Evolutionary conservation across 2,329 filamentous ascomycete species (phyloP), one percentile per base, ranked within the genome.

Genomic region (Alternaria sp.): DNA sequence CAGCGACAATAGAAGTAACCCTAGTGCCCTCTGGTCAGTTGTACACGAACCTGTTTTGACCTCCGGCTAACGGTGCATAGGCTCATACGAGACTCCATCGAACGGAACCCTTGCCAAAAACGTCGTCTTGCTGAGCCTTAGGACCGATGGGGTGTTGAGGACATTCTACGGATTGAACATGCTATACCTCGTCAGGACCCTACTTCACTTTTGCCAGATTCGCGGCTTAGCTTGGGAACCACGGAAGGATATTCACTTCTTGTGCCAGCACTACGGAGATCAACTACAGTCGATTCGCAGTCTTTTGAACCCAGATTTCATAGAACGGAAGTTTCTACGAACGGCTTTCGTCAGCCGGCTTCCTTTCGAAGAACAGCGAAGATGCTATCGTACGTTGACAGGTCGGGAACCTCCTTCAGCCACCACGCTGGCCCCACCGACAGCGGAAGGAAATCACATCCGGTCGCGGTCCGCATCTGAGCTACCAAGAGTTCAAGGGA

Each of bases 91-190:
- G n/a, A 69, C 74, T 22, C 75, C 74, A n/a, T 43, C 54, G 14
- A 71, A 57, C 30, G 73, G 74, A 43, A 51, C 59, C 14, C 57
- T 78, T 11, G 52, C 54, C 6, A 66, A 62, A n/a, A 75, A 72
- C 18, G 61, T 72, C 43, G 65, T 74, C 12, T 54, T 73, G n/a
- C 34, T 77, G n/a, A 67, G 68, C 14, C 41, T 74, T 22, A 73
- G 65, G 28, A 60, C 55, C 7, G 66, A 70, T 16, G 72, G 71
- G 3, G 67, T 72, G 18, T 59, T 66, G 6, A 64, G 59, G 28
- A 71, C 61, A n/a, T 73, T 71, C 55, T 75, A 71, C 49, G 66
- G 73, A 6, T 48, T 78, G 11, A 77, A 75, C 49, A 71, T 75
- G 54, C 60, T 70, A 4, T 73, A 75, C 50, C 59, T 77, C 3